Evolutionary conservation across 768 basidiomycete species (phyloP).

Genomic region (Podaxis pistillaris): DNA sequence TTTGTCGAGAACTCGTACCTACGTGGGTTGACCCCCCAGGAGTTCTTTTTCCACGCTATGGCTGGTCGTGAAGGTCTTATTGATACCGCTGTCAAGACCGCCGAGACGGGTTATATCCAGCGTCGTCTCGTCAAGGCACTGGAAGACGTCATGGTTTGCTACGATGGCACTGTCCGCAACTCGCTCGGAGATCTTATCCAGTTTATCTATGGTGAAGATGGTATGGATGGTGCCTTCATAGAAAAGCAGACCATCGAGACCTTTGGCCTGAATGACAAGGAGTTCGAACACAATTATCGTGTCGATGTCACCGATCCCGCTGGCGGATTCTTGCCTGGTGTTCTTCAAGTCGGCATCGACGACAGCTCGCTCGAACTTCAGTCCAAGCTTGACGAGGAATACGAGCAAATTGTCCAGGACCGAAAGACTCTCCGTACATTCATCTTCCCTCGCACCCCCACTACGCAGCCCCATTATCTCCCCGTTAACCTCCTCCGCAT

Average conservation of each 20-base stretch:
- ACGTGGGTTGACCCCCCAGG: conserved; percentile 93
- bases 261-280: conserved; percentile 73
- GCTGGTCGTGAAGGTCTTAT: conserved; percentile 98
- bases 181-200: conserved; percentile 95
- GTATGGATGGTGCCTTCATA: conserved; percentile 98
- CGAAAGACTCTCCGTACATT: conserved; percentile 76
- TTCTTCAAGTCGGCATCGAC: conserved; percentile 85
- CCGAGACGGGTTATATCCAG: conserved; percentile 99
- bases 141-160: conserved; percentile 96
- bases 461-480: conserved; percentile 75
- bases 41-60: conserved; percentile 99
- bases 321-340: conserved; percentile 76
- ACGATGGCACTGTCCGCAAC: conserved; percentile 97
- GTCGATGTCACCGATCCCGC: conserved; percentile 88
- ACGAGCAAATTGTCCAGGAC: conserved; percentile 63
- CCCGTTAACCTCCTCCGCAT: conserved; percentile 96
- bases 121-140: conserved; percentile 96
- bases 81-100: conserved; percentile 99
- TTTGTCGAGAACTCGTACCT: conserved; percentile 99
- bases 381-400: conserved; percentile 72
- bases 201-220: conserved; percentile 97
- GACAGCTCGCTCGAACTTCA: conserved; percentile 84
- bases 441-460: conserved; percentile 78
- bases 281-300: conserved; percentile 91
- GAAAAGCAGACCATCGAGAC: conserved; percentile 94